A percentile compares a stretch with the other conserved stretches of the same genome.
Evolutionary conservation across 306 rosid species (phyloP).

Genomic region (Cucumis hystrix): DNA sequence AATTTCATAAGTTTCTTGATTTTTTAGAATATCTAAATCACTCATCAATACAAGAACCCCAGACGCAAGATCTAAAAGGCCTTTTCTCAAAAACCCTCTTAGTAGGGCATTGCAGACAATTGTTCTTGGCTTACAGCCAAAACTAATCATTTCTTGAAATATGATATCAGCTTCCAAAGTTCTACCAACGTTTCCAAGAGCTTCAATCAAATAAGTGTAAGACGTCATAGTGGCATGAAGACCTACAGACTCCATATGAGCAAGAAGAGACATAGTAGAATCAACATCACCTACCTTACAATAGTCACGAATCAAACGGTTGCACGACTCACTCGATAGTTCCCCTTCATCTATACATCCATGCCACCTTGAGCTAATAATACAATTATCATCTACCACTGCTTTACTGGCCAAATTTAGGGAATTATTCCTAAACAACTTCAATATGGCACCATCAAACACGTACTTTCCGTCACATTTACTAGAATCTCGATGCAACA

Average conservation of each 20-base stretch:
- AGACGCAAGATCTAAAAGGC: slow-evolving; percentile 40
- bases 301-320: slow-evolving; percentile 22
- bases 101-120: slow-evolving; percentile 45
- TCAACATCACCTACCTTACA: slow-evolving; percentile 46
- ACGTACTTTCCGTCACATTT: not conserved
- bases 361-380: not conserved
- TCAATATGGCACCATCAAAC: slow-evolving; percentile 2
- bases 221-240: slow-evolving; percentile 23
- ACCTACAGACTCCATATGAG: slow-evolving; percentile 45
- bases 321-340: slow-evolving; percentile 27
- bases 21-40: slow-evolving; percentile 19
- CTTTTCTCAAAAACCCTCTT: slow-evolving; percentile 59
- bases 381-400: slow-evolving; percentile 1
- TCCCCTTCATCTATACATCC: slow-evolving; percentile 23
- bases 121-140: slow-evolving; percentile 36
- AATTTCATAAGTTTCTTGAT: slow-evolving; percentile 41
- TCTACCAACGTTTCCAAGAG: slow-evolving; percentile 55
- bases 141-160: slow-evolving; percentile 46
- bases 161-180: slow-evolving; percentile 59
- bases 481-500: slow-evolving; percentile 9
- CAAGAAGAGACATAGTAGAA: slow-evolving; percentile 43
- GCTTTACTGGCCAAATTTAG: slow-evolving; percentile 8
- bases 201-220: slow-evolving; percentile 37
- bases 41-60: slow-evolving; percentile 33
- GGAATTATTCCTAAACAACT: slow-evolving; percentile 9